Evolutionary conservation across 805 yeast species (phyloP).

Genomic region (Pichia paraexigua): DNA sequence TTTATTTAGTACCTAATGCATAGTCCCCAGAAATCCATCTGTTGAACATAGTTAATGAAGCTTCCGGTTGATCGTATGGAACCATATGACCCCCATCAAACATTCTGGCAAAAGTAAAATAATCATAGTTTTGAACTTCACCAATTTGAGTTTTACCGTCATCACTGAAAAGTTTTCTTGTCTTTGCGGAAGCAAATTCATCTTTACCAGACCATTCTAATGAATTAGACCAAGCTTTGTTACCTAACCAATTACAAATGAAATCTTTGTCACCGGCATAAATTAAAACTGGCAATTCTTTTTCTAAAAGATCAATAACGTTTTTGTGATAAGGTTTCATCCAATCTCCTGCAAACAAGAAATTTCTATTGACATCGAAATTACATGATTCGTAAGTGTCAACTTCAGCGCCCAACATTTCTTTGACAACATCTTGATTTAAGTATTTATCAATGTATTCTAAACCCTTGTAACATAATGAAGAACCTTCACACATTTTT

Average conservation of each 20-base stretch:
- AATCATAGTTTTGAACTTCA: conserved; percentile 60
- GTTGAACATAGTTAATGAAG: conserved; percentile 61
- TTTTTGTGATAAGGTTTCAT: conserved; percentile 54
- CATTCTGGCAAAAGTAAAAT: conserved; percentile 70
- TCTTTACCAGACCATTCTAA: conserved; percentile 52
- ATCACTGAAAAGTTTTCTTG: conserved; percentile 19
- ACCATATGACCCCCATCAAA: conserved; percentile 90
- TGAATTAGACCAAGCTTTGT: conserved; percentile 70
- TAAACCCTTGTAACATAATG: conserved; percentile 46
- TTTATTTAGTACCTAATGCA: conserved; percentile 23
- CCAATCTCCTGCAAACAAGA: conserved; percentile 56
- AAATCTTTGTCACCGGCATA: conserved; percentile 95
- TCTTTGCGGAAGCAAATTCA: conserved; percentile 22
- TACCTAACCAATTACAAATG: conserved; percentile 91
- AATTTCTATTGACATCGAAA: conserved; percentile 42
- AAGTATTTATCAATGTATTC: conserved; percentile 43
- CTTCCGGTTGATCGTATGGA: conserved; percentile 78
- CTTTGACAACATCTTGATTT: conserved; percentile 46
- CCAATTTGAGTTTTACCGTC: conserved; percentile 45
- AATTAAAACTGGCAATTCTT: conserved; percentile 68
- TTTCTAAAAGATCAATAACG: conserved; percentile 52
- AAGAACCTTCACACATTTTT: conserved; percentile 41
- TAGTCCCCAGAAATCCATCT: conserved; percentile 64
- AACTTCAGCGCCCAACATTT: conserved; percentile 48
- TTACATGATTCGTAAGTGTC: conserved; percentile 44